Base-by-base conservation (phyloP, 169 alveolate genomes). In the Babesia sp. region DNA sequence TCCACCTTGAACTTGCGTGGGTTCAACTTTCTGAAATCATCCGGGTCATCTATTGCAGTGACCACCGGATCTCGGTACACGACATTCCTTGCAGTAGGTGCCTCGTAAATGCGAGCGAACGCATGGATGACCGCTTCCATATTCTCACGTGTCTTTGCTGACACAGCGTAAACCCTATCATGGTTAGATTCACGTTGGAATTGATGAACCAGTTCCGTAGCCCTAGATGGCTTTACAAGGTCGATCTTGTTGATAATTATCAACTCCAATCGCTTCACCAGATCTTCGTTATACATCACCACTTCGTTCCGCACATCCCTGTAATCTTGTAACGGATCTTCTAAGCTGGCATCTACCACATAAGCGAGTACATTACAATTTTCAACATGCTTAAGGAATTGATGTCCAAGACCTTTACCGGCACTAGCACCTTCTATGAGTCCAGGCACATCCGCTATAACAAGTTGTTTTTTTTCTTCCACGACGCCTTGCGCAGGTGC, bases 371-470 rank as follows among this genome's bases (percentile, higher is more conserved):
- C 93, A 28, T 91, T 81, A 6, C 94, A 90, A 44, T 96, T 64
- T 77, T 94, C 96, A n/a, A 94, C 91, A 69, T 95, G 98, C 56
- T 90, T 90, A 18, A 94, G 79, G 71, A 95, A 95, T 44, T 92
- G 86, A 33, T 81, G 92, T 0, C 98, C 98, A 7, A 95, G 90
- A 6, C 98, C 98, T 56, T 92, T 87, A 56, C 94, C 93, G 37
- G 63, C 51, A 79, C 82, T 85, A 7, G 97, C 94, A 0, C 96
- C 97, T 79, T 94, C 95, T 24, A 94, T 91, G n/a, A 95, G 69
- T 11, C 98, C 97, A 28, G 98, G 97, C 41, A 95, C 79, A 64
- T 95, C 97, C 6, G 97, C 97, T 18, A 95, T 80, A 18, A 85
- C 60, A 34, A 93, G 84, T 41, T 59, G 73, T 28, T 53, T 55